These are phyloP conservation scores for Volvox reticuliferus DNA, from an alignment of 139 green algal species.

Conservation along the genomic window DNA sequence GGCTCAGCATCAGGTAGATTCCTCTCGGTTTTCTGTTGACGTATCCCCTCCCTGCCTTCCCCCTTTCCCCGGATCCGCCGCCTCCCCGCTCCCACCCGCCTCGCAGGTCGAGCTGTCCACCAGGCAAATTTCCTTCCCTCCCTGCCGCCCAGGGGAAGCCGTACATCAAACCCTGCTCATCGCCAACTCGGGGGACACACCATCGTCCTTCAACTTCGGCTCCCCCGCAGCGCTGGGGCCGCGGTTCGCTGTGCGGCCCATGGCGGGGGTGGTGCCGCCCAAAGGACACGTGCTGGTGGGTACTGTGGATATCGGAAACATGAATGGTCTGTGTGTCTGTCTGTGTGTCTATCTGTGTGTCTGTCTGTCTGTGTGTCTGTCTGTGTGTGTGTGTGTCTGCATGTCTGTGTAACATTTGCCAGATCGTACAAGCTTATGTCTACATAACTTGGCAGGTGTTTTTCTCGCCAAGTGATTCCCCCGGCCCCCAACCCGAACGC, in stretches of 20 bases:
- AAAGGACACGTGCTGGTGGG: constrained; percentile 72
- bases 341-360: too few relatives aligned
- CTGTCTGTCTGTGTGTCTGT: background rate
- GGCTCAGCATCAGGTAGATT: too few relatives aligned
- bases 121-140: constrained; percentile 66
- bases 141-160: constrained; percentile 54
- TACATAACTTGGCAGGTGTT: too few relatives aligned
- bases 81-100: background rate
- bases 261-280: constrained; percentile 59
- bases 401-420: too few relatives aligned
- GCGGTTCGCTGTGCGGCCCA: constrained; percentile 50
- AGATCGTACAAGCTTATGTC: too few relatives aligned
- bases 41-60: background rate
- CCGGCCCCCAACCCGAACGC: too few relatives aligned
- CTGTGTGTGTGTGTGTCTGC: too few relatives aligned
- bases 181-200: constrained; percentile 78
- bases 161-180: constrained; percentile 72
- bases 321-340: too few relatives aligned
- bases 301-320: background rate
- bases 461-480: too few relatives aligned
- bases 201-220: constrained; percentile 66
- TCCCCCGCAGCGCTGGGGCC: background rate
- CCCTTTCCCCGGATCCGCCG: background rate
- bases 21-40: background rate
- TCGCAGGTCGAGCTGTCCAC: constrained; percentile 60